Conservation (phyloP, 768 basidiomycete species). For the Trametes villosa region DNA sequence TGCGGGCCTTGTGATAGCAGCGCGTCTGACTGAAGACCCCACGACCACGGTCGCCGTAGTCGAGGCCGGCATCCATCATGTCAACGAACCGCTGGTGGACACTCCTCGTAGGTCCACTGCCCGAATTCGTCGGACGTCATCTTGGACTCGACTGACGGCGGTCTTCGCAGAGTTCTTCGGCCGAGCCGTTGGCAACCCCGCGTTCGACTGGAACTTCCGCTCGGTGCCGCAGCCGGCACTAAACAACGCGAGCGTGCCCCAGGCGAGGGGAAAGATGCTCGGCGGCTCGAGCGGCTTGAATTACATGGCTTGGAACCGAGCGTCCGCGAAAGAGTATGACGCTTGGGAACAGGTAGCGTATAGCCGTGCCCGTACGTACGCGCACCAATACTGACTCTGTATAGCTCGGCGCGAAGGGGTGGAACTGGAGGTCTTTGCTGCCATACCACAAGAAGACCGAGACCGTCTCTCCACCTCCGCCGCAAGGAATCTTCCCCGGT, state of each 20-base stretch:
- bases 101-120: slow-evolving; percentile 5
- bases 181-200: slow-evolving; percentile 44
- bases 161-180: slow-evolving; percentile 52
- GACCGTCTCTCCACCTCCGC: slow-evolving; percentile 51
- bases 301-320: slow-evolving; percentile 63
- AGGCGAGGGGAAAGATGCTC: slow-evolving; percentile 65
- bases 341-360: slow-evolving; percentile 39
- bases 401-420: slow-evolving; percentile 32
- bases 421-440: slow-evolving; percentile 51
- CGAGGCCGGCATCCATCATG: slow-evolving; percentile 29
- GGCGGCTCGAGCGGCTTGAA: slow-evolving; percentile 70
- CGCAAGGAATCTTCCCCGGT: slow-evolving; percentile 21
- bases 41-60: slow-evolving; percentile 40
- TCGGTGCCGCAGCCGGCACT: slow-evolving; percentile 49
- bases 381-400: no score
- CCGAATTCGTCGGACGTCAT: not conserved
- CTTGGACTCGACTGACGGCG: slow-evolving; percentile 36
- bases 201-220: slow-evolving; percentile 55
- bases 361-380: not conserved
- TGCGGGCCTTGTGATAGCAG: slow-evolving; percentile 45
- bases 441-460: slow-evolving; percentile 51
- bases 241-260: slow-evolving; percentile 43
- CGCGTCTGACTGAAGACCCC: slow-evolving; percentile 41
- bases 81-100: slow-evolving; percentile 10
- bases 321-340: slow-evolving; percentile 47